Evolutionary conservation across 805 yeast genomes (phyloP), one percentile per base, ranked within the genome.

Genomic region (Barnettozyma salicaria): DNA sequence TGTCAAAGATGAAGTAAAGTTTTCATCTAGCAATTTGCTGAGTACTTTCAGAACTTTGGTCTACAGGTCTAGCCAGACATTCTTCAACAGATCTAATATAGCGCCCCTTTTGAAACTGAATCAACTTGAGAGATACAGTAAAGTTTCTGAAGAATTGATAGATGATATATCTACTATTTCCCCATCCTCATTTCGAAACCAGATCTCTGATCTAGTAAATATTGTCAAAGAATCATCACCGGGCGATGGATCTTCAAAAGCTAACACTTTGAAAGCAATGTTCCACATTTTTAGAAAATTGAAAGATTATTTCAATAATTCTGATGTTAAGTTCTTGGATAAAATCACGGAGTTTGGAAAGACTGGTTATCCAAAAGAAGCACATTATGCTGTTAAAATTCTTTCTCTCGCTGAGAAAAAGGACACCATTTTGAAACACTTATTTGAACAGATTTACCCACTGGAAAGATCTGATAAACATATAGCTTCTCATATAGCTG

Each of bases 31-130:
- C 24, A 76, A 74, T 32, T 65, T 80, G 63, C 63, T 68, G 3
- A 60, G 67, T 2, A 71, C 74, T 12, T 61, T 85, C 41, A 72
- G 76, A 46, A 58, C 81, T 3, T 50, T 87, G 19, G 49, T 83
- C 24, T 78, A 75, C 47, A 67, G 95, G 44, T 57, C 80, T 0
- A 70, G 89, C 0, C 65, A 72, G 22, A 57, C 81, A 4, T 52
- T 80, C 17, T 81, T 71, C 58, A 88, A 86, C 60, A 70, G 72
- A 48, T 72, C 85, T 16, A 82, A 76, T 49, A 64, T 86, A 14
- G 58, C 71, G 0, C 65, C 73, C 13, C 58, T 84, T 5, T 57
- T 83, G n/a, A 66, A 60, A 14, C 49, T 65, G 24, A 60, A 71
- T 34, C 33, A 56, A 3, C 36, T 47, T 6, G 52, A 56, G 31